Percentiles rank a stretch among this genome's conserved stretches.
These are phyloP conservation scores for Pascua guehoae DNA, from an alignment of 1,284 basidiomycete species.

Conservation along the genomic window DNA sequence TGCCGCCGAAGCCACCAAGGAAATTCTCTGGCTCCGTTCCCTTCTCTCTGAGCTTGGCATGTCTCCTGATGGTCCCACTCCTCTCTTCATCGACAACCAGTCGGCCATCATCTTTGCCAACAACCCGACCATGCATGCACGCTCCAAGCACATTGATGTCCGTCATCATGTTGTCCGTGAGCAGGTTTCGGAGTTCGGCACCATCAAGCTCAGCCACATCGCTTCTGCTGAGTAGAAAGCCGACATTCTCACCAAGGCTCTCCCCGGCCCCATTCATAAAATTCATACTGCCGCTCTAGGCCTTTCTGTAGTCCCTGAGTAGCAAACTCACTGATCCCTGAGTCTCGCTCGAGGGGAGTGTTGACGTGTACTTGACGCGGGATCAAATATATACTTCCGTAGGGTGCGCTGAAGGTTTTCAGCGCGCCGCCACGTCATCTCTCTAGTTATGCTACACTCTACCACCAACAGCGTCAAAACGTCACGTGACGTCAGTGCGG, in stretches of 20 bases:
- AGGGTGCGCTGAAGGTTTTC: too few species aligned
- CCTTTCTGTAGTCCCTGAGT: too few species aligned
- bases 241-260: slow-evolving; percentile 8
- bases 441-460: too few species aligned
- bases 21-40: slow-evolving; percentile 47
- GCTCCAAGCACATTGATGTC: slow-evolving; percentile 53
- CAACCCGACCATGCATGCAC: slow-evolving; percentile 39
- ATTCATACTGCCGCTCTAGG: too few species aligned
- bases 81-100: slow-evolving; percentile 46
- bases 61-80: not conserved
- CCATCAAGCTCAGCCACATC: not conserved
- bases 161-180: slow-evolving; percentile 51
- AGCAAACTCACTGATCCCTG: too few species aligned
- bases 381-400: too few species aligned
- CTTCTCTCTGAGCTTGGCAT: slow-evolving; percentile 29
- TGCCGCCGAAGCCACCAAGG: slow-evolving; percentile 52
- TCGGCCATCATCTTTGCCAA: slow-evolving; percentile 45
- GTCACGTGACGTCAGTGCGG: too few species aligned
- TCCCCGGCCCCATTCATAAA: not conserved
- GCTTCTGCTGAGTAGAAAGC: not conserved
- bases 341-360: too few species aligned
- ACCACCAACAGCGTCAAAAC: too few species aligned
- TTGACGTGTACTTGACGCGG: too few species aligned
- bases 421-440: too few species aligned
- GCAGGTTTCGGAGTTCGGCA: not conserved